phyloP scores from a whole-genome alignment of 805 yeast genomes.

The Candida ovalis region DNA sequence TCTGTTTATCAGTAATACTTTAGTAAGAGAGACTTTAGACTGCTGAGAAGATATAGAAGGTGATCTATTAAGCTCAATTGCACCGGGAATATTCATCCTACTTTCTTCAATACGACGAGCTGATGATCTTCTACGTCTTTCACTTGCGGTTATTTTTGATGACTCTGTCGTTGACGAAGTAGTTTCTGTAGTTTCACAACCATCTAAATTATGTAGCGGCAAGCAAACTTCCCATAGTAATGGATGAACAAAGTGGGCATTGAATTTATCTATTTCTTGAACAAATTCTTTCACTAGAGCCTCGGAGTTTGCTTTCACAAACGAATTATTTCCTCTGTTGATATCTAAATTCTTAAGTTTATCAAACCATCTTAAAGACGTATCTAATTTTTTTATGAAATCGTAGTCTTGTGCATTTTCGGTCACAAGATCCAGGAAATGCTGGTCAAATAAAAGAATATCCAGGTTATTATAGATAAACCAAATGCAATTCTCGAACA shows the following conservation, averaged over 20 bases:
- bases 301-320: slow-evolving; percentile 26
- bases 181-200: neutral
- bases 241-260: slow-evolving; percentile 38
- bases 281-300: slow-evolving; percentile 34
- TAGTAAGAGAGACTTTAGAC: neutral
- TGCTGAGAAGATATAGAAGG: neutral
- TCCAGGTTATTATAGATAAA: slow-evolving; percentile 65
- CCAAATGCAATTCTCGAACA: slow-evolving; percentile 63
- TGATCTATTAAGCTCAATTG: slow-evolving; percentile 9
- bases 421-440: slow-evolving; percentile 32
- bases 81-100: slow-evolving; percentile 20
- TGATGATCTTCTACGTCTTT: slow-evolving; percentile 23
- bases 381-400: slow-evolving; percentile 25
- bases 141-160: slow-evolving; percentile 7
- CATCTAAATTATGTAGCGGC: slow-evolving; percentile 13
- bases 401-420: slow-evolving; percentile 17
- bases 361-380: slow-evolving; percentile 35
- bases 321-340: slow-evolving; percentile 6
- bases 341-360: slow-evolving; percentile 24
- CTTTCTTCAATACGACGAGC: slow-evolving; percentile 21
- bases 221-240: slow-evolving; percentile 27
- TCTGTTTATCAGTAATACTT: neutral
- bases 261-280: slow-evolving; percentile 33
- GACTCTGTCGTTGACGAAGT: neutral
- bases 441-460: slow-evolving; percentile 47